phyloP scores from a whole-genome alignment of 371 early-diverging fungal species.

The Lichtheimia hyalospora region DNA sequence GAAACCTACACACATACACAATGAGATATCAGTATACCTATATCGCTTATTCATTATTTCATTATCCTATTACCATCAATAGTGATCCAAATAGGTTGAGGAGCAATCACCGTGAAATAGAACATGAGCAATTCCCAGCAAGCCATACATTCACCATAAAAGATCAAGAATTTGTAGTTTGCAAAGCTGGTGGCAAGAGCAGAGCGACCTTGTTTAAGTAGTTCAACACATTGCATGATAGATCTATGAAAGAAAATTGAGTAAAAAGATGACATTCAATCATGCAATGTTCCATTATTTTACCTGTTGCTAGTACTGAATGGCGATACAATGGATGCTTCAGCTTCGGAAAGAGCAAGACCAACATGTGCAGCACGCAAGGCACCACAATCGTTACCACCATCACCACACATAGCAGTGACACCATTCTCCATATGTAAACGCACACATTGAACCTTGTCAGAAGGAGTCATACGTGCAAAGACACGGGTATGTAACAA shows the following conservation, averaged over 20 bases:
- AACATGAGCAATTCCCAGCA: slow-evolving; percentile 68
- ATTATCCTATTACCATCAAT: slow-evolving; percentile 52
- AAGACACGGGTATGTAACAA: slow-evolving; percentile 65
- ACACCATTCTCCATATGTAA: slow-evolving; percentile 74
- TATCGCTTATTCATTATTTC: not conserved
- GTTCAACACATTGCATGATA: slow-evolving; percentile 70
- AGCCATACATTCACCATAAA: slow-evolving; percentile 78
- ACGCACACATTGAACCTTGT: slow-evolving; percentile 72
- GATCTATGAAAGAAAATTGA: slow-evolving; percentile 51
- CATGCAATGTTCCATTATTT: no score
- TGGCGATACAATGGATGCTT: slow-evolving; percentile 82
- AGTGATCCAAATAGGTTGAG: slow-evolving; percentile 74
- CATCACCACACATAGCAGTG: slow-evolving; percentile 94
- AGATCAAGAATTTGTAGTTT: slow-evolving; percentile 77
- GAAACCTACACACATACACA: slow-evolving; percentile 19
- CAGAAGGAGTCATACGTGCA: slow-evolving; percentile 79
- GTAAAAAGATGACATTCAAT: slow-evolving; percentile 46
- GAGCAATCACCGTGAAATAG: slow-evolving; percentile 63
- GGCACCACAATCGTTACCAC: slow-evolving; percentile 95
- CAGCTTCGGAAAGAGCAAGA: slow-evolving; percentile 78
- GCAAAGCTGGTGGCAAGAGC: slow-evolving; percentile 77
- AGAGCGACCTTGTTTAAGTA: slow-evolving; percentile 73
- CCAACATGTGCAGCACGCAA: slow-evolving; percentile 90
- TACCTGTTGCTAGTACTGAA: slow-evolving; percentile 61
- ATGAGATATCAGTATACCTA: not conserved